Conservation (phyloP, 768 basidiomycete genomes). For the Ephemerocybe angulata region DNA sequence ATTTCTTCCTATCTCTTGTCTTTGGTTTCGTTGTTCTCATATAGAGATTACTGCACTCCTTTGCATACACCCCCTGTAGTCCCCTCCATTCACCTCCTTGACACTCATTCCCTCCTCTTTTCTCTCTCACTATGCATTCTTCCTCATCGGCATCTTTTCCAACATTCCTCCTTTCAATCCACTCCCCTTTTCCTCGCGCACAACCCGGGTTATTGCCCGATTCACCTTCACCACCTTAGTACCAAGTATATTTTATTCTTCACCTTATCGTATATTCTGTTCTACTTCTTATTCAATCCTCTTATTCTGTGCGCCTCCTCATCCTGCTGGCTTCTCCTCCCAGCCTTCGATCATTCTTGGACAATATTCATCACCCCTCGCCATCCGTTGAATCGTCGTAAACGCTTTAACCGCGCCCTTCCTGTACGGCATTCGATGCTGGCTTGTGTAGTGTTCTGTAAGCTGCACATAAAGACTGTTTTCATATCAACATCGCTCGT, state of each 20-base stretch:
- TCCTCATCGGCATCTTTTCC: conserved; percentile 13
- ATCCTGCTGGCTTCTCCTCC: conserved; percentile 26
- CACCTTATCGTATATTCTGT: conserved; percentile 64
- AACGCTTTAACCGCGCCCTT: conserved; percentile 2
- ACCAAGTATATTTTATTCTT: conserved; percentile 81
- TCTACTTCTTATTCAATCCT: conserved; percentile 23
- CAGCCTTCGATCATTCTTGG: conserved; percentile 33
- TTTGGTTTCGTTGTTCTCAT: conserved; percentile 12
- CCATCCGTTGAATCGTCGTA: conserved; percentile 15
- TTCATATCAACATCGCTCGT: conserved; percentile 1
- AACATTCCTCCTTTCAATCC: conserved; percentile 18
- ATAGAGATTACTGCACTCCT: conserved; percentile 16
- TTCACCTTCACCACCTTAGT: conserved; percentile 48
- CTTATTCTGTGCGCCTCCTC: conserved; percentile 20
- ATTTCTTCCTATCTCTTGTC: conserved; percentile 8
- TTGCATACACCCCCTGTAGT: conserved; percentile 12
- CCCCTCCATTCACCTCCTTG: conserved; percentile 7
- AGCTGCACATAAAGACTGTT: conserved; percentile 3
- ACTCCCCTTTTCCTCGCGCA: conserved; percentile 7
- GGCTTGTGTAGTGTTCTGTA: not conserved
- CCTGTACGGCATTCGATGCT: conserved; percentile 1
- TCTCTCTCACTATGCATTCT: conserved; percentile 17
- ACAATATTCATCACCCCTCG: conserved; percentile 18
- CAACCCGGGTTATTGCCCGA: conserved; percentile 24
- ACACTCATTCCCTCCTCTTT: conserved; percentile 12